phyloP scores from a whole-genome alignment of 352 stramenopile genomes.

The Globisporangium uncinulatum region DNA sequence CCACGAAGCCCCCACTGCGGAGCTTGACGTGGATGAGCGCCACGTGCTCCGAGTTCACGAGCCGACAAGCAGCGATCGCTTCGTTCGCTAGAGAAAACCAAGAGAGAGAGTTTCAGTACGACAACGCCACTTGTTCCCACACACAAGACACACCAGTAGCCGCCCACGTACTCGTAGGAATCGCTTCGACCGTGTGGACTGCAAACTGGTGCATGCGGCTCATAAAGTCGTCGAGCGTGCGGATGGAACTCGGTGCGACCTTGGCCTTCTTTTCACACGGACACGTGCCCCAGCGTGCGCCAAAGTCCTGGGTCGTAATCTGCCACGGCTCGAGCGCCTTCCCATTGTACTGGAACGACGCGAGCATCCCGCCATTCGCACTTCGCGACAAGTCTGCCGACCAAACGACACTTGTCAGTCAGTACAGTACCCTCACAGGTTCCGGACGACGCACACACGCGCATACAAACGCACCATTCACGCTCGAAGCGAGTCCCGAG shows the following conservation, averaged over 20 bases:
- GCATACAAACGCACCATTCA: conserved; percentile 45
- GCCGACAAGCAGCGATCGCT: conserved; percentile 73
- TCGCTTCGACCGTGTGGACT: conserved; percentile 82
- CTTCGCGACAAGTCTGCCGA: conserved; percentile 27
- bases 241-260: conserved; percentile 74
- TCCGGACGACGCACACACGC: background rate
- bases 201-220: conserved; percentile 70
- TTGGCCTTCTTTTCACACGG: conserved; percentile 83
- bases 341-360: conserved; percentile 77
- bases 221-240: conserved; percentile 80
- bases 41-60: conserved; percentile 79
- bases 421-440: no score
- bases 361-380: conserved; percentile 16
- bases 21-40: conserved; percentile 86
- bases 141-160: background rate
- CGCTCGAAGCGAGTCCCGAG: conserved; percentile 51
- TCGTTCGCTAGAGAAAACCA: conserved; percentile 63
- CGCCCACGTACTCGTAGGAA: conserved; percentile 67
- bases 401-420: background rate
- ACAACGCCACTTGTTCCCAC: background rate
- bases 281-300: conserved; percentile 72
- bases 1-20: conserved; percentile 73
- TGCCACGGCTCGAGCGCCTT: conserved; percentile 73
- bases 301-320: conserved; percentile 88
- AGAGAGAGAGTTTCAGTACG: background rate